A percentile compares a stretch with the other conserved stretches of the same genome.
Evolutionary conservation across 1,284 basidiomycete genomes (phyloP).

Genomic region (Ceratobasidium sp.): DNA sequence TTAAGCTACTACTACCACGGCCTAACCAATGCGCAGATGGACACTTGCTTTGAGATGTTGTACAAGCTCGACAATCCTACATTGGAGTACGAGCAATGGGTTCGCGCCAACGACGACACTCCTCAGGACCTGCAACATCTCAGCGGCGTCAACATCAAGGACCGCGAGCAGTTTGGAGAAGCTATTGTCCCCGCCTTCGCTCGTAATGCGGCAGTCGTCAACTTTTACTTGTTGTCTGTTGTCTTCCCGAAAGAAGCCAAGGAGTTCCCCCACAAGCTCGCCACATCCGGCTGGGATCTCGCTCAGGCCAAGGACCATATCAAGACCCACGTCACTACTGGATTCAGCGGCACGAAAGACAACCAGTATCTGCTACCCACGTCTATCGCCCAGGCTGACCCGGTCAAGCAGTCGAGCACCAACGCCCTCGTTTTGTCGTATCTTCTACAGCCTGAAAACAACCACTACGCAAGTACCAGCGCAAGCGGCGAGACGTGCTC

Average conservation of each 20-base stretch:
- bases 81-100: slow-evolving; percentile 60
- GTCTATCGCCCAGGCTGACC: slow-evolving; percentile 60
- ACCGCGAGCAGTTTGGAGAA: slow-evolving; percentile 54
- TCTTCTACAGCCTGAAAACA: slow-evolving; percentile 60
- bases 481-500: slow-evolving; percentile 49
- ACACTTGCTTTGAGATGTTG: slow-evolving; percentile 57
- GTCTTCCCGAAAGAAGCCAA: slow-evolving; percentile 64
- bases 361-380: slow-evolving; percentile 61
- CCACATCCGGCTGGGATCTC: slow-evolving; percentile 66
- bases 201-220: slow-evolving; percentile 57
- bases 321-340: slow-evolving; percentile 56
- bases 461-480: slow-evolving; percentile 52
- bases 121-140: slow-evolving; percentile 53
- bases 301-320: slow-evolving; percentile 54
- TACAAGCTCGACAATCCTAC: slow-evolving; percentile 60
- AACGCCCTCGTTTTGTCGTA: slow-evolving; percentile 63
- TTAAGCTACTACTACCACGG: slow-evolving; percentile 66
- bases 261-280: slow-evolving; percentile 61
- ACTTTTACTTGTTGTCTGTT: slow-evolving; percentile 62
- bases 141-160: slow-evolving; percentile 59
- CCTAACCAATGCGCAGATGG: slow-evolving; percentile 57
- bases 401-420: slow-evolving; percentile 58
- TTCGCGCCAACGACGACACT: slow-evolving; percentile 48
- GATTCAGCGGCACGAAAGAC: slow-evolving; percentile 70
- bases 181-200: slow-evolving; percentile 56